Evolutionary conservation across 1,284 basidiomycete species (phyloP), one percentile per base, ranked within the genome.

Genomic region (Neolentinus lepideus): DNA sequence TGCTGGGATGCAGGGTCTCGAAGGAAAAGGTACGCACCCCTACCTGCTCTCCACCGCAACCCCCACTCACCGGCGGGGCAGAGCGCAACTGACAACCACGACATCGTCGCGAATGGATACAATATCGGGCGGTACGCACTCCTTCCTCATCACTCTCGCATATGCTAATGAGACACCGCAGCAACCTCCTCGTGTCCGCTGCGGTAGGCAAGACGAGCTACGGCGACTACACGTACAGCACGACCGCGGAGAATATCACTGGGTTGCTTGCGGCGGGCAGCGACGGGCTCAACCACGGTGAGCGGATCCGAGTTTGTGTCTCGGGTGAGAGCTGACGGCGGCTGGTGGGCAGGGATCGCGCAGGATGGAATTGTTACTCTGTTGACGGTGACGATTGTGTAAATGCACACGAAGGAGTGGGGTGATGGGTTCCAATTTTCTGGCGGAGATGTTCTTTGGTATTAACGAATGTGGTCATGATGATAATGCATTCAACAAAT

Each of bases 51-150:
- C n/a, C n/a, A n/a, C n/a, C n/a, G n/a, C n/a, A n/a, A n/a, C n/a
- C n/a, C n/a, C n/a, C n/a, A n/a, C n/a, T 2, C 25, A 10, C 31
- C 46, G 10, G 38, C 14, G 9, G 31, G 25, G 51, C 48, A 77
- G 74, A 60, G 75, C 47, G 65, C 64, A 4, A 58, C 64, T 10
- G 61, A 84, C 3, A 54, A 66, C 27, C 85, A 88, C 59, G 71
- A 72, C 14, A 79, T 85, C 55, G 61, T 71, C 1, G 72, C 79
- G 0, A 67, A 85, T 56, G 83, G 84, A 24, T 84, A 87, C 61
- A 61, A 83, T 58, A 66, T 76, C 56, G 81, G 81, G 64, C 69
- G 69, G 75, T 71, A 56, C 52, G 64, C 61, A 50, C 10, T n/a
- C n/a, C n/a, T n/a, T n/a, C n/a, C n/a, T n/a, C n/a, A n/a, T n/a